phyloP scores from a whole-genome alignment of 108 stramenopile species.

The Nitzschia sp. region DNA sequence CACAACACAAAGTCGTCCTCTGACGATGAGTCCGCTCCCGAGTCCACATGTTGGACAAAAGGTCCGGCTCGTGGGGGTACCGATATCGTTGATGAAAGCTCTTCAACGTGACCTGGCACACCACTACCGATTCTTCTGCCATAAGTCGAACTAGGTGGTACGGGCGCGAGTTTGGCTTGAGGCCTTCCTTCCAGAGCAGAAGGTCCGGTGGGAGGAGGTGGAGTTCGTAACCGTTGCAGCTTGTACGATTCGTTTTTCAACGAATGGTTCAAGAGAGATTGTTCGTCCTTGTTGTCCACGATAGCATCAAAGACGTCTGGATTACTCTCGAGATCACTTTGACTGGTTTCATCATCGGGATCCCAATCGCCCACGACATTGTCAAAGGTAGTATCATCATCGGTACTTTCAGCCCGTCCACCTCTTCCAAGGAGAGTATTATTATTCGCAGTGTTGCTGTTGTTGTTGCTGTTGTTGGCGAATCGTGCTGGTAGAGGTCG shows the following conservation, averaged over 20 bases:
- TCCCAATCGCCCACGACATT: slow-evolving; percentile 10
- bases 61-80: no score
- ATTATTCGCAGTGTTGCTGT: no score
- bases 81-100: no score
- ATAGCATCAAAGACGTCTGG: background rate
- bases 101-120: no score
- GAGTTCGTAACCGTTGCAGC: slow-evolving; percentile 12
- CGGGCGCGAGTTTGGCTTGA: background rate
- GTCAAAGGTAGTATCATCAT: slow-evolving; percentile 10
- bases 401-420: background rate
- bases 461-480: no score
- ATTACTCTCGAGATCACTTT: background rate
- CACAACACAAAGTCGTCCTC: no score
- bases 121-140: no score
- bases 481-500: no score
- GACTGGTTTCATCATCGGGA: background rate
- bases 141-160: no score
- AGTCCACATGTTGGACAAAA: no score
- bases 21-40: no score
- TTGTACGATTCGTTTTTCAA: slow-evolving; percentile 5
- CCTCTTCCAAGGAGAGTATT: no score
- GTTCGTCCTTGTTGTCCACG: slow-evolving; percentile 1
- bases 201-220: background rate
- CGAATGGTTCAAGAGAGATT: background rate
- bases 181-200: background rate